Evolutionary conservation across 2,329 filamentous ascomycete species (phyloP).

Genomic region (Diaporthe sp.): DNA sequence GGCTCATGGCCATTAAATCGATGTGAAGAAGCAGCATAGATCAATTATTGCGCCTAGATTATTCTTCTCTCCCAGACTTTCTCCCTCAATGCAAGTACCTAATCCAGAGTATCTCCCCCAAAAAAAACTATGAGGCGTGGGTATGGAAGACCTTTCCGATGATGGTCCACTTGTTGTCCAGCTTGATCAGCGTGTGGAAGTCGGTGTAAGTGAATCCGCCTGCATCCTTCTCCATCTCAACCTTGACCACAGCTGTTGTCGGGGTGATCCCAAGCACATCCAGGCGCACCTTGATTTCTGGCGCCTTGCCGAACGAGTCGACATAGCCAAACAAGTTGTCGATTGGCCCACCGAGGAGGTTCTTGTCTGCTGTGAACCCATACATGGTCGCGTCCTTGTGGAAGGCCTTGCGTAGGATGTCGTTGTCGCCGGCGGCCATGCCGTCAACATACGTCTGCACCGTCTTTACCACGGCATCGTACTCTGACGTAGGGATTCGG

Average conservation of each 20-base stretch:
- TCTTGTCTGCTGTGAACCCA: not conserved
- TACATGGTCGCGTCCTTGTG: constrained; percentile 17
- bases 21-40: not conserved
- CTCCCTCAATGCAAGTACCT: not conserved
- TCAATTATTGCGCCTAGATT: not conserved
- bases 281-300: constrained; percentile 1
- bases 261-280: constrained; percentile 1
- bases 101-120: not conserved
- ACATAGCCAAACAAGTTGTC: not conserved
- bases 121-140: not conserved
- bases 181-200: constrained; percentile 12
- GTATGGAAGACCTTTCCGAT: not conserved
- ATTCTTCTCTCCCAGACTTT: not conserved
- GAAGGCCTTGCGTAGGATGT: not conserved
- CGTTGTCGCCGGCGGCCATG: constrained; percentile 13
- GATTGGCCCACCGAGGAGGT: not conserved
- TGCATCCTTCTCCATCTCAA: constrained; percentile 4
- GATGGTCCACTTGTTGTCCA: constrained; percentile 3
- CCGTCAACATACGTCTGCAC: constrained; percentile 1
- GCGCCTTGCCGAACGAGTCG: not conserved
- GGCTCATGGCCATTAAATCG: not conserved
- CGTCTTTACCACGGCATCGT: constrained; percentile 11
- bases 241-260: constrained; percentile 4
- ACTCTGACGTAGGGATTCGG: constrained; percentile 2
- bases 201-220: not conserved